These are phyloP conservation scores for Volutella citrinella DNA, from an alignment of 2,329 filamentous ascomycete genomes.

Conservation along the genomic window DNA sequence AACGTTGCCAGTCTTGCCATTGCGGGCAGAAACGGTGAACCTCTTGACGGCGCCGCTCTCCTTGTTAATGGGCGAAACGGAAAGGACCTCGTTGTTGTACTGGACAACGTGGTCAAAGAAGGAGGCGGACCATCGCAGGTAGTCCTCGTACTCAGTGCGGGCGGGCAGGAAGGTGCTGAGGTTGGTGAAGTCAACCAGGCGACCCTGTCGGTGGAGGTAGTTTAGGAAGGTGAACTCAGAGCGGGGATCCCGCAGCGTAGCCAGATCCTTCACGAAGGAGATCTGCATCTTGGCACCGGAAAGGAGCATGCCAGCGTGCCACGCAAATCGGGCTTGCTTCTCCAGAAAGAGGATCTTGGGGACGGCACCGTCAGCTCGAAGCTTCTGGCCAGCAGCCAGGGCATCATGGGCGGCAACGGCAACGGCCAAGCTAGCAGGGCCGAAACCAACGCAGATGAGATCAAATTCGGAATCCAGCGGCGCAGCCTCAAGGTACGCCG, in stretches of 20 bases:
- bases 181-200: constrained; percentile 90
- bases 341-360: constrained; percentile 86
- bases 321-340: constrained; percentile 78
- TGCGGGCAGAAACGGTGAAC: constrained; percentile 66
- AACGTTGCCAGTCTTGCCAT: constrained; percentile 54
- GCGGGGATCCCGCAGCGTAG: constrained; percentile 80
- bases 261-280: constrained; percentile 94
- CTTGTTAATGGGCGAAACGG: constrained; percentile 60
- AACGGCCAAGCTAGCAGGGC: constrained; percentile 84
- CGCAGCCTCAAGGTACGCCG: constrained; percentile 20
- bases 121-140: constrained; percentile 86
- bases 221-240: constrained; percentile 95
- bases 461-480: constrained; percentile 67
- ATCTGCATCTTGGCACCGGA: constrained; percentile 97
- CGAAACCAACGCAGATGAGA: constrained; percentile 87
- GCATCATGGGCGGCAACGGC: constrained; percentile 85
- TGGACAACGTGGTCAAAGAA: constrained; percentile 71
- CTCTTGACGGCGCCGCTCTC: constrained; percentile 52
- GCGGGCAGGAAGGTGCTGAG: constrained; percentile 84
- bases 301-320: constrained; percentile 95
- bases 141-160: constrained; percentile 89
- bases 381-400: constrained; percentile 48
- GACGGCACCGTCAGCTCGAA: constrained; percentile 38
- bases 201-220: constrained; percentile 77
- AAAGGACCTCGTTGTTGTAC: constrained; percentile 75